Conservation (phyloP, 2,329 filamentous ascomycete species). For the Cryphonectria japonica region DNA sequence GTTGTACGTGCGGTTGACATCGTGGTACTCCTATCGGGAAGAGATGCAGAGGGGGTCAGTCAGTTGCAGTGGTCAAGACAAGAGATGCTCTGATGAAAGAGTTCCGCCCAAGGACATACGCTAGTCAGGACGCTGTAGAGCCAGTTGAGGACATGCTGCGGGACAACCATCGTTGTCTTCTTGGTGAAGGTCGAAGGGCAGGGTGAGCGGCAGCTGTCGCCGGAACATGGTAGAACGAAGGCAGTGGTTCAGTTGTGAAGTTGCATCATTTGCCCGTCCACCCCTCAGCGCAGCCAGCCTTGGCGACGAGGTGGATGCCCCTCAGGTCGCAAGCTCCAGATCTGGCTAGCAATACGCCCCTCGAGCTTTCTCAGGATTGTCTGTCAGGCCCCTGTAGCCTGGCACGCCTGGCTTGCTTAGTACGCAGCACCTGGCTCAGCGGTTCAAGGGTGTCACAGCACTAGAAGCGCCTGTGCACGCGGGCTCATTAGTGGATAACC, state of each 20-base stretch:
- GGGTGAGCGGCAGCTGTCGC: not conserved
- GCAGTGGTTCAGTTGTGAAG: conserved; percentile 25
- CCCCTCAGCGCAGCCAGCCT: not conserved
- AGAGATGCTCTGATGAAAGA: conserved; percentile 5
- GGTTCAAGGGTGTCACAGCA: not conserved
- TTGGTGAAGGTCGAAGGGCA: conserved; percentile 21
- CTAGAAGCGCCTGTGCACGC: not conserved
- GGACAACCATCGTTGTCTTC: conserved; percentile 65
- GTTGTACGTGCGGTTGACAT: conserved; percentile 90
- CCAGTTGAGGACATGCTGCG: conserved; percentile 92
- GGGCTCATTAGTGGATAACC: not conserved
- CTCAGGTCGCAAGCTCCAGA: conserved; percentile 5
- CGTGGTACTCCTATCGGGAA: conserved; percentile 77
- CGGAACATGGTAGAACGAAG: conserved; percentile 16
- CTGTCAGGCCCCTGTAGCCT: not conserved
- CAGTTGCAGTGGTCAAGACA: conserved; percentile 18
- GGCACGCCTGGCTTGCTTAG: not conserved
- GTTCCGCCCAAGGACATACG: conserved; percentile 47
- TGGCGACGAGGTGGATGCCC: not conserved
- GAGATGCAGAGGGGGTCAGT: conserved; percentile 19
- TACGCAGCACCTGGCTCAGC: not conserved
- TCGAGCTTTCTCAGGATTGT: not conserved
- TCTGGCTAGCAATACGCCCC: not conserved
- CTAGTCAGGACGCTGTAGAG: conserved; percentile 87
- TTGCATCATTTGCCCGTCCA: not conserved